phyloP scores from a whole-genome alignment of 257 asterid genomes.

The Solanum etuberosum region DNA sequence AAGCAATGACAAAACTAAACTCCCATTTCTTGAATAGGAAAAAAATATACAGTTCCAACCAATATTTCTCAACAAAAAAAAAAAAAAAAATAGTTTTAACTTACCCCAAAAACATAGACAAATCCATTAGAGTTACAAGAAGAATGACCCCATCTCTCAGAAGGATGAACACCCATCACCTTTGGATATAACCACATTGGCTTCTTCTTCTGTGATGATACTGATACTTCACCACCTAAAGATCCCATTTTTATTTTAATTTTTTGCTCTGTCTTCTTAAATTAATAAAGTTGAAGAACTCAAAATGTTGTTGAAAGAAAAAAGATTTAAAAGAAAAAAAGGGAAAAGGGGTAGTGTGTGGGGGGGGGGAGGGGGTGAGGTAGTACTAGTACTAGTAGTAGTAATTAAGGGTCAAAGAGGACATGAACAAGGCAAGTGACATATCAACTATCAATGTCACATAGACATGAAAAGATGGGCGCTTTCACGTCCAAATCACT shows the following conservation, averaged over 20 bases:
- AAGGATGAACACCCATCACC: constrained; percentile 60
- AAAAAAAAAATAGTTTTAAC: not conserved
- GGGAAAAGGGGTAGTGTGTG: not conserved
- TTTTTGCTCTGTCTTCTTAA: not conserved
- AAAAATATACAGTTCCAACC: not conserved
- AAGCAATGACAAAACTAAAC: not conserved
- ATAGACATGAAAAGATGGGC: constrained; percentile 98
- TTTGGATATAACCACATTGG: constrained; percentile 77
- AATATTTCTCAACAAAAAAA: not conserved
- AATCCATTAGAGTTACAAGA: constrained; percentile 69
- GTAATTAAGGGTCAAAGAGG: constrained; percentile 37
- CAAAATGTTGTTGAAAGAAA: constrained; percentile 6
- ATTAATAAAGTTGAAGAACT: not conserved
- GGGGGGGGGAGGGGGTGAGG: not conserved
- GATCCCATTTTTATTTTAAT: constrained; percentile 34
- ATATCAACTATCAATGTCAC: constrained; percentile 86
- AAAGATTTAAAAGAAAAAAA: not conserved
- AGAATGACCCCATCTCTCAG: constrained; percentile 99
- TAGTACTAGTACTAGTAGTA: not conserved
- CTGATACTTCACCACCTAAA: constrained; percentile 28
- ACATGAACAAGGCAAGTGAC: constrained; percentile 66
- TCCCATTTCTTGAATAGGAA: not conserved
- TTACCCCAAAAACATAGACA: constrained; percentile 76
- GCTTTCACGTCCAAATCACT: constrained; percentile 92
- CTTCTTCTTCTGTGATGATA: constrained; percentile 24